These are phyloP conservation scores for Fusarium sp. DNA, from an alignment of 2,329 filamentous ascomycete species.

Conservation along the genomic window DNA sequence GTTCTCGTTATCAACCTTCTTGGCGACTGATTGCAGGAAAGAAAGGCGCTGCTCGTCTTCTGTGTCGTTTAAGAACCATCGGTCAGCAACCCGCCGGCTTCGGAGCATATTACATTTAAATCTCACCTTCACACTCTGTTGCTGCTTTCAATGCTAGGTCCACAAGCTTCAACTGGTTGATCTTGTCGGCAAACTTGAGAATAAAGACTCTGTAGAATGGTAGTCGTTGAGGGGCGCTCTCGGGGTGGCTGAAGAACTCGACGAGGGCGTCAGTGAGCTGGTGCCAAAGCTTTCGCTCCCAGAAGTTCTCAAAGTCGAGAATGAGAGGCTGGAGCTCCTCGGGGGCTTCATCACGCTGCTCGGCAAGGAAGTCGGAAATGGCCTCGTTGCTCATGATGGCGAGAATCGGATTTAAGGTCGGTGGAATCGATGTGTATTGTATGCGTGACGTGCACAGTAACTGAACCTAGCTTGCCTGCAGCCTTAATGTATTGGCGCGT, in stretches of 20 bases:
- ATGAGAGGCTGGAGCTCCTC: slow-evolving; percentile 88
- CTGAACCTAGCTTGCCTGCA: slow-evolving; percentile 34
- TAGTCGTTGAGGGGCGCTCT: slow-evolving; percentile 85
- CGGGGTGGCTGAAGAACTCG: slow-evolving; percentile 83
- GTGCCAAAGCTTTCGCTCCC: slow-evolving; percentile 99
- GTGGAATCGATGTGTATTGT: slow-evolving; percentile 14
- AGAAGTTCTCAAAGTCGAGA: slow-evolving; percentile 92
- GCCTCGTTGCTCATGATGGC: slow-evolving; percentile 80
- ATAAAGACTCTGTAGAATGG: slow-evolving; percentile 94
- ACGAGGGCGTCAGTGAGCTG: slow-evolving; percentile 91
- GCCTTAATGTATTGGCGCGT: slow-evolving; percentile 10
- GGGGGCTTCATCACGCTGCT: slow-evolving; percentile 87
- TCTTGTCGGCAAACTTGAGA: slow-evolving; percentile 95
- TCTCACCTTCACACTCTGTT: slow-evolving; percentile 78
- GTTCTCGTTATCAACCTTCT: slow-evolving; percentile 89
- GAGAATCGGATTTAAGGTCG: slow-evolving; percentile 18
- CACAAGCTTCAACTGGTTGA: slow-evolving; percentile 98
- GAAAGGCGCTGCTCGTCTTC: slow-evolving; percentile 85
- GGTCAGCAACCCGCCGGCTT: slow-evolving; percentile 20
- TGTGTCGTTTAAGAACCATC: slow-evolving; percentile 47
- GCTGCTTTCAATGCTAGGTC: slow-evolving; percentile 87
- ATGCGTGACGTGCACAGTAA: slow-evolving; percentile 34
- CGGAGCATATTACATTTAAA: neutral
- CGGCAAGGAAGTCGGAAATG: slow-evolving; percentile 89
- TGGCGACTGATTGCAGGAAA: slow-evolving; percentile 84